These are phyloP conservation scores for Quercus wislizeni DNA, from an alignment of 306 rosid species.

Conservation along the genomic window DNA sequence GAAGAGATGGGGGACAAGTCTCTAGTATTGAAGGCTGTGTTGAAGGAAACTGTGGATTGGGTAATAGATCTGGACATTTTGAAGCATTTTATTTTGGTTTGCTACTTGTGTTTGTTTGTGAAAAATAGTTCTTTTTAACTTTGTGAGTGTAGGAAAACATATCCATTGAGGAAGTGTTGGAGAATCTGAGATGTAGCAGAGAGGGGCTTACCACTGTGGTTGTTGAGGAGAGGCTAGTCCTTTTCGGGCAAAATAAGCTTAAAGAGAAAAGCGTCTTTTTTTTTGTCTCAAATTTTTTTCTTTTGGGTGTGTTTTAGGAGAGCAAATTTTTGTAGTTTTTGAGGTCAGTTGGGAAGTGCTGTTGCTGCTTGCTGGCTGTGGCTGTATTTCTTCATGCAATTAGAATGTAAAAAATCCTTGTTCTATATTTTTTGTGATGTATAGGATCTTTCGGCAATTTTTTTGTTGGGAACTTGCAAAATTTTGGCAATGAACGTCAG, in stretches of 20 bases:
- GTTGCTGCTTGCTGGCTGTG: no score
- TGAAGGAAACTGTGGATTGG: conserved; percentile 98
- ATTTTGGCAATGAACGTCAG: no score
- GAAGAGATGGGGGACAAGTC: conserved; percentile 70
- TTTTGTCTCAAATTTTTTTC: no score
- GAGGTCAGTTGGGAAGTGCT: no score
- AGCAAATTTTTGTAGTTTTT: no score
- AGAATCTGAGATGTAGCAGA: conserved; percentile 92
- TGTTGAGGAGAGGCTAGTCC: conserved; percentile 79
- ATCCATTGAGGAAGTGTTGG: conserved; percentile 93
- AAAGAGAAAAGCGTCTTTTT: conserved; percentile 71
- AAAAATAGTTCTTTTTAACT: conserved; percentile 13
- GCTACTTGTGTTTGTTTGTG: conserved; percentile 8
- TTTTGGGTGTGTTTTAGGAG: no score
- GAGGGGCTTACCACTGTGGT: conserved; percentile 80
- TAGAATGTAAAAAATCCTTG: no score
- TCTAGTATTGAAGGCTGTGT: conserved; percentile 77
- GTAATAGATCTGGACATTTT: conserved; percentile 68
- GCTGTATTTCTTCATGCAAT: no score
- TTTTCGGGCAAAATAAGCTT: conserved; percentile 95
- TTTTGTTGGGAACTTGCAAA: no score
- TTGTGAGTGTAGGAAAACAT: conserved; percentile 78
- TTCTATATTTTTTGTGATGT: no score
- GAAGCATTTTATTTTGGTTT: conserved; percentile 10
- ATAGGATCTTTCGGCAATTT: no score